A percentile compares a stretch with the other conserved stretches of the same genome.
These are phyloP conservation scores for Plasmodium yoelii DNA, from an alignment of 169 alveolate species.

Conservation along the genomic window DNA sequence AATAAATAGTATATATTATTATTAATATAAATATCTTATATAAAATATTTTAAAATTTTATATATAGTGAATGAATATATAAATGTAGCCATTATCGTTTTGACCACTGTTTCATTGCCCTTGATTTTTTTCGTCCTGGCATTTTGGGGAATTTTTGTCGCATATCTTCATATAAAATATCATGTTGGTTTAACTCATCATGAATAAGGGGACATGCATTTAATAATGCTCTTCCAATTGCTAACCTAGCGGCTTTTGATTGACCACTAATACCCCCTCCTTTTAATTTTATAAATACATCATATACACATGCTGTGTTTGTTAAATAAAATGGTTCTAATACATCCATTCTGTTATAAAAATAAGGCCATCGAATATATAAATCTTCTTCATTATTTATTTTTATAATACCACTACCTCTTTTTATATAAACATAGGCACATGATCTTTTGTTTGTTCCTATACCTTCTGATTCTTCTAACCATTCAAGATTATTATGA, in stretches of 20 bases:
- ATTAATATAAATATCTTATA: too few species aligned
- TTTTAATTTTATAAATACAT: conserved; percentile 83
- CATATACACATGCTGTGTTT: conserved; percentile 86
- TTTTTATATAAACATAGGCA: conserved; percentile 83
- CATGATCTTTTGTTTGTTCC: conserved; percentile 89
- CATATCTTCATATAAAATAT: conserved; percentile 86
- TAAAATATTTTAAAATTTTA: too few species aligned
- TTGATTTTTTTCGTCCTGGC: conserved; percentile 90
- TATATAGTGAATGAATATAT: too few species aligned
- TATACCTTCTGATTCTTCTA: conserved; percentile 84
- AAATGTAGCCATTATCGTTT: conserved; percentile 77
- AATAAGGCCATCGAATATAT: conserved; percentile 88
- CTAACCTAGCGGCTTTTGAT: conserved; percentile 88
- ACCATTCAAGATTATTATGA: conserved; percentile 85
- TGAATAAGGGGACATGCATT: conserved; percentile 84
- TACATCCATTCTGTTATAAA: conserved; percentile 89
- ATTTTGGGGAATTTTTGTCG: conserved; percentile 90
- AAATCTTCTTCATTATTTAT: conserved; percentile 88
- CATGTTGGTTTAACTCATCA: conserved; percentile 80
- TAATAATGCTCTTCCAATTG: conserved; percentile 89
- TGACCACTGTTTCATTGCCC: conserved; percentile 88
- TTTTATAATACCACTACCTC: conserved; percentile 87
- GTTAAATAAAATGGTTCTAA: conserved; percentile 87
- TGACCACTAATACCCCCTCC: conserved; percentile 92
- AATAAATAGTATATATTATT: too few species aligned